A percentile compares a stretch with the other conserved stretches of the same genome.
These are phyloP conservation scores for Arthroderma sp. DNA, from an alignment of 2,329 filamentous ascomycete genomes.

Conservation along the genomic window DNA sequence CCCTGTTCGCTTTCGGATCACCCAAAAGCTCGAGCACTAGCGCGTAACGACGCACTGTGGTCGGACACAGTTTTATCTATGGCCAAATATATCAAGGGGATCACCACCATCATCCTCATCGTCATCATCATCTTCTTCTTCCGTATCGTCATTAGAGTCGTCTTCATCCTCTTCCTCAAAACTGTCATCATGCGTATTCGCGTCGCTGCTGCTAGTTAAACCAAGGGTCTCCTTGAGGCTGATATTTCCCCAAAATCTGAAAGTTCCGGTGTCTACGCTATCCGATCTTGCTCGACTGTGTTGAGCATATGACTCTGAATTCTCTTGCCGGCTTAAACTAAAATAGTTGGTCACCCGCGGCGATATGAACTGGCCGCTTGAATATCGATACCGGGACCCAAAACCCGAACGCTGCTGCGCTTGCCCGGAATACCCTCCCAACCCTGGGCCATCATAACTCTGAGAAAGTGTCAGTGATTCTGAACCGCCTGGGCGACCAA, in stretches of 20 bases:
- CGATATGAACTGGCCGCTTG: conserved; percentile 1
- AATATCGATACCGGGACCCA: background rate
- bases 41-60: background rate
- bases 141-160: conserved; percentile 1
- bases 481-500: no score
- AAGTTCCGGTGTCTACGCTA: background rate
- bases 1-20: no score
- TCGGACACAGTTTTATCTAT: conserved; percentile 26
- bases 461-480: no score
- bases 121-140: conserved; percentile 19
- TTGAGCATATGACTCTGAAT: conserved; percentile 1
- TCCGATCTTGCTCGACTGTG: background rate
- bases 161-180: conserved; percentile 2
- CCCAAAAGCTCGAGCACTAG: background rate
- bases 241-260: conserved; percentile 2
- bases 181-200: conserved; percentile 4
- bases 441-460: no score
- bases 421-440: no score
- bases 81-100: conserved; percentile 39
- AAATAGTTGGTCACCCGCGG: conserved; percentile 9
- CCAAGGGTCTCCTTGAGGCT: conserved; percentile 2
- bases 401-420: no score
- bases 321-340: conserved; percentile 3
- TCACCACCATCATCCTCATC: conserved; percentile 40
- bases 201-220: conserved; percentile 3